A percentile compares a stretch with the other conserved stretches of the same genome.
These are phyloP conservation scores for Aspergillus sparsus DNA, from an alignment of 495 filamentous ascomycete species.

Conservation along the genomic window DNA sequence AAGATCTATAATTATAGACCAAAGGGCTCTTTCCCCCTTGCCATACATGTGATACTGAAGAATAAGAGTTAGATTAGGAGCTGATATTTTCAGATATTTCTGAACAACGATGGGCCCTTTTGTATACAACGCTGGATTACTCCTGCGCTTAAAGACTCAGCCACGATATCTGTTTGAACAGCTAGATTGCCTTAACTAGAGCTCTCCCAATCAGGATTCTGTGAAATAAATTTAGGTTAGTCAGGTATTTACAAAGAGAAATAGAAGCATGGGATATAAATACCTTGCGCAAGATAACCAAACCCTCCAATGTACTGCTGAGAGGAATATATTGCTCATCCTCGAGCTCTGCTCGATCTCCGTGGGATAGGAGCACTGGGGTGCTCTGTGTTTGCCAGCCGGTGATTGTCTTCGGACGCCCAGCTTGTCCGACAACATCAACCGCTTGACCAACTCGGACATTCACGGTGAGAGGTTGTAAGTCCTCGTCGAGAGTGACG, in stretches of 20 bases:
- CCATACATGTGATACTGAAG: slow-evolving; percentile 7
- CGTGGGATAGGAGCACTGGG: slow-evolving; percentile 87
- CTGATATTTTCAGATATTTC: slow-evolving; percentile 36
- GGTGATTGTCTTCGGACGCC: slow-evolving; percentile 96
- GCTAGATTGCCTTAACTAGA: slow-evolving; percentile 37
- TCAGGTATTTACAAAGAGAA: not conserved
- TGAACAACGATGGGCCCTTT: slow-evolving; percentile 45
- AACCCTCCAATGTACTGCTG: slow-evolving; percentile 86
- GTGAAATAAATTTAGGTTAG: slow-evolving; percentile 29
- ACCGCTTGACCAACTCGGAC: slow-evolving; percentile 97
- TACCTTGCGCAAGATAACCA: slow-evolving; percentile 97
- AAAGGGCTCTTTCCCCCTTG: not conserved
- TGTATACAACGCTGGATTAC: slow-evolving; percentile 28
- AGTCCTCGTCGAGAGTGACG: slow-evolving; percentile 89
- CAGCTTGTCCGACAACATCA: slow-evolving; percentile 96
- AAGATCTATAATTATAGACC: not conserved
- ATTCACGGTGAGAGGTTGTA: slow-evolving; percentile 92
- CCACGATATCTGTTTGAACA: slow-evolving; percentile 25
- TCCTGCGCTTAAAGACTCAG: slow-evolving; percentile 22
- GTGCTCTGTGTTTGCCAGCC: slow-evolving; percentile 99
- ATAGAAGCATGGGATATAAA: slow-evolving; percentile 18
- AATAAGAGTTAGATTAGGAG: slow-evolving; percentile 4
- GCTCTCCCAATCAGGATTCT: slow-evolving; percentile 59
- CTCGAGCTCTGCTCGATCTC: slow-evolving; percentile 94
- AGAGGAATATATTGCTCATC: slow-evolving; percentile 95